These are phyloP conservation scores for Diaporthe nobilis DNA, from an alignment of 2,329 filamentous ascomycete genomes.

Conservation along the genomic window DNA sequence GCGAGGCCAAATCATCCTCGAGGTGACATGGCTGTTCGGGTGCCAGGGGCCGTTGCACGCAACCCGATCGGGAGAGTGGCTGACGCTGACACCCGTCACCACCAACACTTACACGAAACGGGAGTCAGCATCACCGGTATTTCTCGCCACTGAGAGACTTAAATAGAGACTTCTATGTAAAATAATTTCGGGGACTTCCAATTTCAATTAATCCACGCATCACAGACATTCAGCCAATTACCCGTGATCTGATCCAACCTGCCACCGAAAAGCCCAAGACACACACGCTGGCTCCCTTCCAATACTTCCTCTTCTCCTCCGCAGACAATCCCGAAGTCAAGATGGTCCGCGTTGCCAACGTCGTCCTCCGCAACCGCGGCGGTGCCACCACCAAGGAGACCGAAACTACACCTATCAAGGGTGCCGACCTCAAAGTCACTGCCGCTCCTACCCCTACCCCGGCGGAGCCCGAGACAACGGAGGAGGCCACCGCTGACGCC, in stretches of 20 bases:
- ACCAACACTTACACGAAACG: neutral
- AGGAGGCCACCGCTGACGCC: neutral
- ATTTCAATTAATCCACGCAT: neutral
- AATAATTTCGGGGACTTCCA: rapidly evolving
- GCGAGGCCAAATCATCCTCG: neutral
- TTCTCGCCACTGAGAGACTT: neutral
- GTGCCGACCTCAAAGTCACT: neutral
- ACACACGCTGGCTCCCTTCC: slow-evolving; percentile 15
- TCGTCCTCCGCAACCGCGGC: slow-evolving; percentile 1
- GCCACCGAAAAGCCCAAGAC: neutral
- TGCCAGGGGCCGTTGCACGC: neutral
- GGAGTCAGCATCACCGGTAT: slow-evolving; percentile 1
- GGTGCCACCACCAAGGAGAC: neutral
- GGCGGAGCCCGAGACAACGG: neutral
- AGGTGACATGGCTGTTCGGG: neutral
- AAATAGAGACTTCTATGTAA: neutral
- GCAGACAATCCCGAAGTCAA: slow-evolving; percentile 5
- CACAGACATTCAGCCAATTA: neutral
- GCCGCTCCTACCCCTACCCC: neutral
- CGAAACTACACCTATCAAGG: neutral
- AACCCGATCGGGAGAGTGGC: neutral
- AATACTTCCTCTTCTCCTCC: slow-evolving; percentile 18
- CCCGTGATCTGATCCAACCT: neutral
- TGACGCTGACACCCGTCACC: slow-evolving; percentile 18
- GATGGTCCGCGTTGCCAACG: slow-evolving; percentile 18